Conservation (phyloP, 208 protist species). For the Vickermania spadyakhi region DNA sequence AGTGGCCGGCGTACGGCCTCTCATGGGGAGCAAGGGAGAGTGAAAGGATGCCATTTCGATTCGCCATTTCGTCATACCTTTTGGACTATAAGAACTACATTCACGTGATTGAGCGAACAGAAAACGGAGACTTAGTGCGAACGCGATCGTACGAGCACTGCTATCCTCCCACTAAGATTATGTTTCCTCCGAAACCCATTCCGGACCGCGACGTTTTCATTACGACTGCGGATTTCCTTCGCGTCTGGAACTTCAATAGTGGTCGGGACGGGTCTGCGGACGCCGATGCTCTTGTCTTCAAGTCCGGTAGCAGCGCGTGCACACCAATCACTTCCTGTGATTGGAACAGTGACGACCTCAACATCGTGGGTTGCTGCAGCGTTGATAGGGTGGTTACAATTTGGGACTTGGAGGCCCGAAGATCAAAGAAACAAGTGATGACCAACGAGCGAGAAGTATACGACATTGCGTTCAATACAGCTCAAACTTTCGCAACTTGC, state of each 20-base stretch:
- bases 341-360: constrained; percentile 96
- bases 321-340: constrained; percentile 99
- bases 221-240: constrained; percentile 97
- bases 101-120: constrained; percentile 72
- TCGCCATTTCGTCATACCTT: constrained; percentile 95
- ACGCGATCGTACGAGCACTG: constrained; percentile 93
- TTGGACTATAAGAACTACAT: constrained; percentile 96
- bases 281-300: background rate
- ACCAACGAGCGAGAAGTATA: constrained; percentile 99
- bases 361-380: constrained; percentile 95
- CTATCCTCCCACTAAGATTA: constrained; percentile 95
- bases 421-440: constrained; percentile 95
- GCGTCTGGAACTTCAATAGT: constrained; percentile 93
- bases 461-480: constrained; percentile 96
- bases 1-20: constrained; percentile 94
- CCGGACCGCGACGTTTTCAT: constrained; percentile 88
- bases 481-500: constrained; percentile 95
- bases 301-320: constrained; percentile 49
- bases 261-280: constrained; percentile 2
- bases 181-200: constrained; percentile 90
- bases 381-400: constrained; percentile 99
- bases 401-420: constrained; percentile 92
- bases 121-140: constrained; percentile 41
- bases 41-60: constrained; percentile 58
- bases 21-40: constrained; percentile 72